phyloP scores from a whole-genome alignment of 441 rosid genomes.

The Eutrema salsugineum region DNA sequence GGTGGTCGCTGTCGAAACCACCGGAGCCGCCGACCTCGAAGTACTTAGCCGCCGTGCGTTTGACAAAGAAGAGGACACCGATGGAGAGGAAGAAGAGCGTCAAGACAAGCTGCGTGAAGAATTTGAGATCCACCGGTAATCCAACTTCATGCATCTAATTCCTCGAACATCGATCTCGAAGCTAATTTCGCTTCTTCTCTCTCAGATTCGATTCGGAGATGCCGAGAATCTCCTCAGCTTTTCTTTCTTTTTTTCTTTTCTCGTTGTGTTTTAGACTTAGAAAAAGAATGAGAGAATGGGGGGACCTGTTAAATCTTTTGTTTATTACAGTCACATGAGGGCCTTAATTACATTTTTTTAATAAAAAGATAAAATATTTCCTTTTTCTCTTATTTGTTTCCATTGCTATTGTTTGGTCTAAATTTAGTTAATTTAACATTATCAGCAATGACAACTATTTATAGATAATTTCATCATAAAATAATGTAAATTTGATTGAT shows the following conservation, averaged over 20 bases:
- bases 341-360: not conserved
- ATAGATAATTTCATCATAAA: no score
- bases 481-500: no score
- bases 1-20: slow-evolving; percentile 43
- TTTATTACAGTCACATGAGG: not conserved
- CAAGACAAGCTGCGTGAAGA: slow-evolving; percentile 58
- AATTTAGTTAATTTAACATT: not conserved
- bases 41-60: slow-evolving; percentile 79
- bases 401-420: not conserved
- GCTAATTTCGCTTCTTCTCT: not conserved
- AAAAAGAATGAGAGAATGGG: not conserved
- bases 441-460: no score
- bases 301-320: not conserved
- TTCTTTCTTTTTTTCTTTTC: not conserved
- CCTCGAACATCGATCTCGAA: slow-evolving; percentile 23
- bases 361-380: not conserved
- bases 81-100: slow-evolving; percentile 47
- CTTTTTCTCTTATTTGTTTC: not conserved
- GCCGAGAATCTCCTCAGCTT: slow-evolving; percentile 24
- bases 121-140: slow-evolving; percentile 73
- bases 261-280: not conserved
- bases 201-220: slow-evolving; percentile 27
- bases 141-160: slow-evolving; percentile 89
- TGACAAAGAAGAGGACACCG: slow-evolving; percentile 57
- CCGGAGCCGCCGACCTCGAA: slow-evolving; percentile 74